Conservation (phyloP, 2,329 filamentous ascomycete species). For the Diaporthe caulivora region DNA sequence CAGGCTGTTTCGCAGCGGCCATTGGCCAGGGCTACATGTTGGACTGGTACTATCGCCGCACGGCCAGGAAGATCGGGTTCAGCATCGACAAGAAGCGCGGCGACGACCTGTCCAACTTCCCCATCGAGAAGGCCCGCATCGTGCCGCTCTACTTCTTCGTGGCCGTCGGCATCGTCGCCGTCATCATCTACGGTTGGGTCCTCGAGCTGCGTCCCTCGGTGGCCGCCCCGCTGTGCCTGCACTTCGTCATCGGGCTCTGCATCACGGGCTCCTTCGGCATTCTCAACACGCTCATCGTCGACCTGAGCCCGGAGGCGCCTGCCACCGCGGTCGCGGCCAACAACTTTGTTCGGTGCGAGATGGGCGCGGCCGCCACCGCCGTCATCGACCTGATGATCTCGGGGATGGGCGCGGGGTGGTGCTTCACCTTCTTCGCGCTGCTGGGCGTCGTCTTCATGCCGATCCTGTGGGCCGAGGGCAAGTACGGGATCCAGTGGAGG, state of each 20-base stretch:
- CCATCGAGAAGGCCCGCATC: constrained; percentile 67
- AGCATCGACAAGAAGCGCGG: constrained; percentile 70
- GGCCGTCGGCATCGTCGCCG: constrained; percentile 63
- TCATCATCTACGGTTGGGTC: constrained; percentile 70
- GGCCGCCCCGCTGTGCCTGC: constrained; percentile 66
- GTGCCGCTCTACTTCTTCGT: constrained; percentile 68
- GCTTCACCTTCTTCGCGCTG: constrained; percentile 69
- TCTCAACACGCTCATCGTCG: constrained; percentile 73
- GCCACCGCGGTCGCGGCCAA: constrained; percentile 74
- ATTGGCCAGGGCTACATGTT: constrained; percentile 68
- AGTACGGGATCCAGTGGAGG: constrained; percentile 63
- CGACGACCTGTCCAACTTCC: constrained; percentile 63
- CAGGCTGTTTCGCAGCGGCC: constrained; percentile 62
- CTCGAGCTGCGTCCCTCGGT: constrained; percentile 63
- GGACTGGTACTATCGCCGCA: constrained; percentile 78
- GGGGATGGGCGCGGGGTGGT: constrained; percentile 71
- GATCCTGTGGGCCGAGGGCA: constrained; percentile 62
- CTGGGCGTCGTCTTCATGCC: constrained; percentile 63
- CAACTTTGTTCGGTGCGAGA: constrained; percentile 72
- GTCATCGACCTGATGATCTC: constrained; percentile 70
- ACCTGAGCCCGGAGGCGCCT: constrained; percentile 71
- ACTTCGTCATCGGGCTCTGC: constrained; percentile 68
- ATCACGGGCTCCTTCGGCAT: constrained; percentile 74
- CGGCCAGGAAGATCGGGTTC: constrained; percentile 72
- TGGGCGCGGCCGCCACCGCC: constrained; percentile 70